A percentile compares a stretch with the other conserved stretches of the same genome.
phyloP scores from a whole-genome alignment of 2,329 filamentous ascomycete species.

The Beauveria sp. region DNA sequence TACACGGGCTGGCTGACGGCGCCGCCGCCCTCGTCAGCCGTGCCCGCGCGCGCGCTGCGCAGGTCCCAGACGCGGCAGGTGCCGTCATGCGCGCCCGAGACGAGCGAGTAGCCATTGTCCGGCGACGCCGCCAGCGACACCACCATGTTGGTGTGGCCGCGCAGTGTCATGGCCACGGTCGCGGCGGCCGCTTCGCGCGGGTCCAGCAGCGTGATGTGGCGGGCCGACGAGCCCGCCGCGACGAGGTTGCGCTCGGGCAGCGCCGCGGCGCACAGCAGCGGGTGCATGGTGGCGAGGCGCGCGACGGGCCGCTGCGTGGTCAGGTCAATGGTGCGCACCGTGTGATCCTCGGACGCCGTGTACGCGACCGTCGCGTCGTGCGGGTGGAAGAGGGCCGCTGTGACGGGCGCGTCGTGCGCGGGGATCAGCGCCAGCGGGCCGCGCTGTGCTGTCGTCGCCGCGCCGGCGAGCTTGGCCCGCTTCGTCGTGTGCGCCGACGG shows the following conservation, averaged over 20 bases:
- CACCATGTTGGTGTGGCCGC: conserved; percentile 76
- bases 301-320: conserved; percentile 73
- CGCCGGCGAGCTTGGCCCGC: conserved; percentile 57
- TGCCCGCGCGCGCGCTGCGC: conserved; percentile 55
- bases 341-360: conserved; percentile 85
- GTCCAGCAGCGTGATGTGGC: conserved; percentile 90
- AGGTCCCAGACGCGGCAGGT: conserved; percentile 94
- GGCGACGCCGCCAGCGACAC: conserved; percentile 42
- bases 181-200: conserved; percentile 64
- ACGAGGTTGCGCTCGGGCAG: conserved; percentile 57
- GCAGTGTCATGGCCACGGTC: conserved; percentile 81
- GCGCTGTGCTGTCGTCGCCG: conserved; percentile 53
- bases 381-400: conserved; percentile 76
- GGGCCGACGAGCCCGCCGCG: conserved; percentile 71
- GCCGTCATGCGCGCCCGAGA: conserved; percentile 85
- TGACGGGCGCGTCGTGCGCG: conserved; percentile 66
- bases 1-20: conserved; percentile 67
- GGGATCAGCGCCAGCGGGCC: conserved; percentile 70
- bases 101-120: conserved; percentile 71
- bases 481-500: conserved; percentile 64
- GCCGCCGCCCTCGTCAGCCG: conserved; percentile 50
- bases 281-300: conserved; percentile 74
- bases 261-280: conserved; percentile 71
- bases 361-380: conserved; percentile 84
- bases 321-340: conserved; percentile 83